Base-by-base conservation (phyloP, 1,284 basidiomycete species). In the Trichosporon asahii region DNA sequence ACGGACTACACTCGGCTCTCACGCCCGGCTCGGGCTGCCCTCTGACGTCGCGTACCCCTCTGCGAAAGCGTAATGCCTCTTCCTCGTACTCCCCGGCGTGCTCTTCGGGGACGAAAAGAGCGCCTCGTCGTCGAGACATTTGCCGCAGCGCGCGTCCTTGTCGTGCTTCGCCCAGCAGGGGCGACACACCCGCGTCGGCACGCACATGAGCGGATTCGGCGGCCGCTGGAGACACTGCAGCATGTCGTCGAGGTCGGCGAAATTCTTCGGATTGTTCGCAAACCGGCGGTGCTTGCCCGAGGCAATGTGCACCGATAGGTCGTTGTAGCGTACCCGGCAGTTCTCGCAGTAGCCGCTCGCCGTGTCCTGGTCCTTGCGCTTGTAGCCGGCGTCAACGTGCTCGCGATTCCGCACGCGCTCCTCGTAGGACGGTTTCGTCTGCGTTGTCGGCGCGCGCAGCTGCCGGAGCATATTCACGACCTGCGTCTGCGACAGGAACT, bases 271-370 rank as follows among this genome's bases (percentile, higher is more conserved):
- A 77, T 95, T 89, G 44, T 84, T 84, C 0, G 97, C 95, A 82
- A 95, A 99, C 74, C 91, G 91, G 70, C 90, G 89, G 81, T 99
- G 97, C 76, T 87, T 91, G 66, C 88, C 88, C 12, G 89, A 87
- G 35, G 85, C 84, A 67, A 93, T 87, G 80, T 99, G 97, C 93
- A 86, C 83, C 72, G 89, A 89, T 77, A 99, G 96, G 83, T 98
- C 91, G 0, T 91, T 90, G 79, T 95, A 99, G 81, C 94, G 93
- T 68, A 88, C 79, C 25, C 96, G 88, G 83, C 97, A 99, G 82
- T 95, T 97, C 81, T 99, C 97, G 84, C 97, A 99, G 84, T 98
- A 99, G 11, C 97, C 97, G 7, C 95, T 69, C 27, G 78, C 78
- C 9, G 93, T 82, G 94, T 98, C 78, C 88, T 91, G 66, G 88